These are phyloP conservation scores for Pseudogymnoascus sp. DNA, from an alignment of 2,329 filamentous ascomycete species.

Conservation along the genomic window DNA sequence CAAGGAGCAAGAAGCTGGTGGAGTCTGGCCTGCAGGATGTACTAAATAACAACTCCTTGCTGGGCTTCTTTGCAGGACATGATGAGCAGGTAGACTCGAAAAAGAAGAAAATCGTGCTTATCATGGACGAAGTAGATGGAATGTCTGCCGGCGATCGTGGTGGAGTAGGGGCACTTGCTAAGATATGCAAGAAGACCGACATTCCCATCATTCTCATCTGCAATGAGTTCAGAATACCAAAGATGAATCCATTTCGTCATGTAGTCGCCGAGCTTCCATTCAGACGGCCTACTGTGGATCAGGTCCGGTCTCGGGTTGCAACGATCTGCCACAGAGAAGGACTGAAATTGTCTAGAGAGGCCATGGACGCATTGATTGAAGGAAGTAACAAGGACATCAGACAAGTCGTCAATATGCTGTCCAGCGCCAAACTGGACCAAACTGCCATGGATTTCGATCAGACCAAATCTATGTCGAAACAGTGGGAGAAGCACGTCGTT, in stretches of 20 bases:
- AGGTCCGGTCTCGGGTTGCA: conserved; percentile 85
- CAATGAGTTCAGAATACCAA: conserved; percentile 85
- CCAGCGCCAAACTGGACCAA: conserved; percentile 84
- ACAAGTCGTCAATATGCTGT: conserved; percentile 98
- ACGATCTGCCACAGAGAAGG: conserved; percentile 92
- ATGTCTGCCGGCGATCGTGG: conserved; percentile 97
- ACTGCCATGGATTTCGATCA: conserved; percentile 73
- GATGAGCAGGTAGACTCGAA: conserved; percentile 69
- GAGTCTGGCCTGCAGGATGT: conserved; percentile 83
- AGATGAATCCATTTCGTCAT: conserved; percentile 97
- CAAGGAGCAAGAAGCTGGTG: conserved; percentile 90
- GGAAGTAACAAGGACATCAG: conserved; percentile 93
- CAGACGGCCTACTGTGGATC: conserved; percentile 79
- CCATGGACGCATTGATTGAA: conserved; percentile 90
- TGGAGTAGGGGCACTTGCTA: conserved; percentile 87
- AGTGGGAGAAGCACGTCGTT: conserved; percentile 96
- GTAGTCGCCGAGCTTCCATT: conserved; percentile 81
- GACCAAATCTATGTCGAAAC: conserved; percentile 89
- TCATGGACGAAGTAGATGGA: conserved; percentile 99
- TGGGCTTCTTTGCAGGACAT: conserved; percentile 82
- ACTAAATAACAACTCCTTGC: conserved; percentile 84
- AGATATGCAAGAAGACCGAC: conserved; percentile 90
- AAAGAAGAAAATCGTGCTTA: conserved; percentile 90
- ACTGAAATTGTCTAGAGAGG: conserved; percentile 72
- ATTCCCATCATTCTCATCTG: conserved; percentile 96